phyloP scores from a whole-genome alignment of 768 basidiomycete genomes.

The Podaxis carcinomalis region DNA sequence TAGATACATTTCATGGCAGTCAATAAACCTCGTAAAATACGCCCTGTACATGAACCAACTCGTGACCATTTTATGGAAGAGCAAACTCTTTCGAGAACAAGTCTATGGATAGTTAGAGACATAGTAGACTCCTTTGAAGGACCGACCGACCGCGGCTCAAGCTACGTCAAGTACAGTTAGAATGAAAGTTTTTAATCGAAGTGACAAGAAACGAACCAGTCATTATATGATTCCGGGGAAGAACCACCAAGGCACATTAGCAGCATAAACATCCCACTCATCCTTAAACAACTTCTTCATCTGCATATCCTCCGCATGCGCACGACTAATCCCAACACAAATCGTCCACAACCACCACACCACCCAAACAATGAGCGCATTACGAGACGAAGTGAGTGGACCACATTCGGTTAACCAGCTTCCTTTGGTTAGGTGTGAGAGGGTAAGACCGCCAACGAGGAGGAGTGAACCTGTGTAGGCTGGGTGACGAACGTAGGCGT shows the following conservation, averaged over 20 bases:
- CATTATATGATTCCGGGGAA: conserved; percentile 30
- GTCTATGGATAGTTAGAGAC: background rate
- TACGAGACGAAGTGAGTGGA: conserved; percentile 21
- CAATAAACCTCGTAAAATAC: background rate
- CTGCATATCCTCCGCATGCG: conserved; percentile 46
- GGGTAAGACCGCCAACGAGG: conserved; percentile 40
- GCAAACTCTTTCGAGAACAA: background rate
- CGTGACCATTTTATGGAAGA: background rate
- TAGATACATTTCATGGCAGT: background rate
- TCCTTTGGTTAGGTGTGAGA: conserved; percentile 42
- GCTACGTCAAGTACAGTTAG: background rate
- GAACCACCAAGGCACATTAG: conserved; percentile 44
- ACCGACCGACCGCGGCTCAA: background rate
- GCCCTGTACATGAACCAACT: background rate
- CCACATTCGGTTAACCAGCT: conserved; percentile 46
- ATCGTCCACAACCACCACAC: conserved; percentile 49
- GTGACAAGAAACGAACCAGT: background rate
- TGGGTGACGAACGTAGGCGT: conserved; percentile 51
- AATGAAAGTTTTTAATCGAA: background rate
- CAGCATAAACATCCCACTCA: conserved; percentile 47
- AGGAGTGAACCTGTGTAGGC: conserved; percentile 51
- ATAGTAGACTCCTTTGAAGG: background rate
- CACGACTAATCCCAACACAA: conserved; percentile 43
- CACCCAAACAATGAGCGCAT: conserved; percentile 27
- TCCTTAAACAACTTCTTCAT: conserved; percentile 40